Conservation (phyloP, 2,329 filamentous ascomycete species). For the Cladosporium sp. region DNA sequence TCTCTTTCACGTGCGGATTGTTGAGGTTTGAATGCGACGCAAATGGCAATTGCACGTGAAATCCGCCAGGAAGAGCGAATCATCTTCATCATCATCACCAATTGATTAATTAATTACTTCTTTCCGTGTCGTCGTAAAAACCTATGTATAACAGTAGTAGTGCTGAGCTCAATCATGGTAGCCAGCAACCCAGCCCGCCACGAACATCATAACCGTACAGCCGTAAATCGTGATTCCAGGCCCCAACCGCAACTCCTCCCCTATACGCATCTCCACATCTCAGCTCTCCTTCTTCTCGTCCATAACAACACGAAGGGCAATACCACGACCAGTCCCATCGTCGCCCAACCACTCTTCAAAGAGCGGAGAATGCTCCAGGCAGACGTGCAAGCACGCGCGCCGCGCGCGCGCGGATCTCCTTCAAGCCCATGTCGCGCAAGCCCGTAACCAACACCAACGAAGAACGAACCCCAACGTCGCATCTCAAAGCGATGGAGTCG, state of each 20-base stretch:
- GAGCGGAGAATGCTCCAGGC: background rate
- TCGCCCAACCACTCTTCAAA: background rate
- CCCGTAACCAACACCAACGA: background rate
- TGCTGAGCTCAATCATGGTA: background rate
- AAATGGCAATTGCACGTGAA: background rate
- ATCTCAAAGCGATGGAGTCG: background rate
- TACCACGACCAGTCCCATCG: background rate
- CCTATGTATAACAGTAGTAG: background rate
- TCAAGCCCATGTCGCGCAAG: background rate
- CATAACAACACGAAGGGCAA: background rate
- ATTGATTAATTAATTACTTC: background rate
- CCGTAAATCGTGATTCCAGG: background rate
- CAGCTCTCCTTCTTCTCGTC: background rate
- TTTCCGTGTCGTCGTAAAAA: background rate
- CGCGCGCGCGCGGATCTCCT: background rate
- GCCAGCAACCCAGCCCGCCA: no score
- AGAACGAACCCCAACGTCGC: background rate
- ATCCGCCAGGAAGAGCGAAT: background rate
- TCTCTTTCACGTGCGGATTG: background rate
- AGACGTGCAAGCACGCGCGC: no score
- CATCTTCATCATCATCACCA: background rate
- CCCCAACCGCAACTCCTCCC: background rate
- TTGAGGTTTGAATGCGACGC: background rate
- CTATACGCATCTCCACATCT: background rate
- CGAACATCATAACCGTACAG: background rate